A percentile compares a stretch with the other conserved stretches of the same genome.
phyloP scores from a whole-genome alignment of 2,329 filamentous ascomycete genomes.

The Aureobasidium sp. region DNA sequence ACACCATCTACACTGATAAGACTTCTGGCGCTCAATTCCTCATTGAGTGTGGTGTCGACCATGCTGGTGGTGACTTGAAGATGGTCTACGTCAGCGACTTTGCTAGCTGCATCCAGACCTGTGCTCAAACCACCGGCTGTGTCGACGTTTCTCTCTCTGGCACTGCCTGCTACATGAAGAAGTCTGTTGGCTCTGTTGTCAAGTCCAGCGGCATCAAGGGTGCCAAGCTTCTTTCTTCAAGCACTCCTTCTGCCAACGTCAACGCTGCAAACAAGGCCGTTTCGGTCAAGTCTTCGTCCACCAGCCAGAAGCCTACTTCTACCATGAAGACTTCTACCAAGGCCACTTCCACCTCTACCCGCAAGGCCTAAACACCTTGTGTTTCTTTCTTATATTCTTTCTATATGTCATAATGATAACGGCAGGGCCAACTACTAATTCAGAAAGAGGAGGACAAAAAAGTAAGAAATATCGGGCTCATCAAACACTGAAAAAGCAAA shows the following conservation, averaged over 20 bases:
- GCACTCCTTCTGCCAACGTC: background rate
- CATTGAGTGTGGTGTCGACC: constrained; percentile 29
- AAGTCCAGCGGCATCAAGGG: constrained; percentile 23
- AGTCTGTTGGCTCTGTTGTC: constrained; percentile 20
- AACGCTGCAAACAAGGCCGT: background rate
- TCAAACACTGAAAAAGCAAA: background rate
- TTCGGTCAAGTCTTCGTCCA: background rate
- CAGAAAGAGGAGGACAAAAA: background rate
- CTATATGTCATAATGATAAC: background rate
- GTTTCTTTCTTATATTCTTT: background rate
- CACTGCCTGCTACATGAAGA: constrained; percentile 29
- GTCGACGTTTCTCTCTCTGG: constrained; percentile 29
- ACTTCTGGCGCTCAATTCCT: constrained; percentile 21
- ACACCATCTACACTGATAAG: constrained; percentile 20
- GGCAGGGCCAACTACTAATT: background rate
- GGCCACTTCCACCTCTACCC: background rate
- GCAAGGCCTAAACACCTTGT: background rate
- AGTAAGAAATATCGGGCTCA: constrained; percentile 3
- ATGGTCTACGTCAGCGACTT: constrained; percentile 22
- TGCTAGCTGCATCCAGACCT: constrained; percentile 26
- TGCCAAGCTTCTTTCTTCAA: constrained; percentile 22
- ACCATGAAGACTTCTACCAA: background rate
- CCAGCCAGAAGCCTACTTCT: background rate
- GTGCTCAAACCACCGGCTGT: constrained; percentile 25
- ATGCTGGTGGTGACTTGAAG: constrained; percentile 25